phyloP scores from a whole-genome alignment of 305 asterid genomes.

The Fraxinus baroniana region DNA sequence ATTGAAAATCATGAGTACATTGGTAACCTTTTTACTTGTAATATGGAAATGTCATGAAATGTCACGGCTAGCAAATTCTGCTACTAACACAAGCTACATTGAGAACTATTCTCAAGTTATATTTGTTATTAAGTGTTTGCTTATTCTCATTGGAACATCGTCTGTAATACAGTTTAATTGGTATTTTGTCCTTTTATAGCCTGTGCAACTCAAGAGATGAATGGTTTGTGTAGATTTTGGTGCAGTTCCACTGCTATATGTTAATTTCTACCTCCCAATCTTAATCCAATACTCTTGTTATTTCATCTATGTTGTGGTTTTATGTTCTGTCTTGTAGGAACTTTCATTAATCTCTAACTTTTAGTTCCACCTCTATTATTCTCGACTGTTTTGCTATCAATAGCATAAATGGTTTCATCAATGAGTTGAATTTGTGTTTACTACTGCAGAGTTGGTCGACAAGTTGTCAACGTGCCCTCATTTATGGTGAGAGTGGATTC shows the following conservation, averaged over 20 bases:
- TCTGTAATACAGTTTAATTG: background rate
- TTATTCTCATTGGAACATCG: background rate
- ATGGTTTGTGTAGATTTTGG: background rate
- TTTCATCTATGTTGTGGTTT: background rate
- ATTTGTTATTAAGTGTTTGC: background rate
- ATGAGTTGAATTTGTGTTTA: background rate
- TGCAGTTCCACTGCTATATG: background rate
- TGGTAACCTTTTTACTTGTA: background rate
- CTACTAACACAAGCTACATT: background rate
- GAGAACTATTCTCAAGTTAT: background rate
- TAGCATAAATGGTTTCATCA: background rate
- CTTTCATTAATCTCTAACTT: background rate
- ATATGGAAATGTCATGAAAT: background rate
- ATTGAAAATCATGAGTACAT: background rate
- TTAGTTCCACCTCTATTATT: background rate
- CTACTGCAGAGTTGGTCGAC: slow-evolving; percentile 54
- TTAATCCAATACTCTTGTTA: background rate
- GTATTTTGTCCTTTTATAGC: background rate
- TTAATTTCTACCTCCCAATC: background rate
- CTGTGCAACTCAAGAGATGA: background rate
- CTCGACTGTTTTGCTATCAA: background rate
- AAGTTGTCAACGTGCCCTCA: slow-evolving; percentile 58
- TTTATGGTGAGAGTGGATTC: slow-evolving; percentile 60
- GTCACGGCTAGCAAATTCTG: background rate
- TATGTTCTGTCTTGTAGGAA: background rate